These are phyloP conservation scores for Fusarium torreyae DNA, from an alignment of 2,329 filamentous ascomycete species.

Conservation along the genomic window DNA sequence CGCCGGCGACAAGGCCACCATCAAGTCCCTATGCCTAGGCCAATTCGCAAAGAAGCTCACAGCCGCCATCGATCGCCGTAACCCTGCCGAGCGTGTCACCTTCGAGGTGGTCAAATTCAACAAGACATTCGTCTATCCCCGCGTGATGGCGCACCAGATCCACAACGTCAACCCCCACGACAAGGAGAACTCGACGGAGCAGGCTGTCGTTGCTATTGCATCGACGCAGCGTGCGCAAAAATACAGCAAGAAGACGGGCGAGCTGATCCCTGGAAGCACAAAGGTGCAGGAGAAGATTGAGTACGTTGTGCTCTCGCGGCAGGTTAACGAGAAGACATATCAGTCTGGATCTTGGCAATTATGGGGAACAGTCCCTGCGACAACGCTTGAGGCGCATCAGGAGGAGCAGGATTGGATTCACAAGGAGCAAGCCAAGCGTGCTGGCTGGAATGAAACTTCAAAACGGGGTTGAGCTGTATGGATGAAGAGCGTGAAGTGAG, in stretches of 20 bases:
- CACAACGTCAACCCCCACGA: constrained; percentile 62
- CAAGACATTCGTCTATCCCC: constrained; percentile 58
- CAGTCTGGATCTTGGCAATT: constrained; percentile 71
- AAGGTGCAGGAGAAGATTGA: constrained; percentile 71
- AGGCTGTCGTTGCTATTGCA: constrained; percentile 72
- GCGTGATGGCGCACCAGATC: constrained; percentile 70
- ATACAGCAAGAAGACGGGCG: constrained; percentile 56
- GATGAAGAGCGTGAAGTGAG: constrained; percentile 1
- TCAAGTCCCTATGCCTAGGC: constrained; percentile 68
- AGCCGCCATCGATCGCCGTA: constrained; percentile 68
- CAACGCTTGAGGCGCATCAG: constrained; percentile 61
- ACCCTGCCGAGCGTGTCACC: constrained; percentile 59
- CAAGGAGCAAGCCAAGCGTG: constrained; percentile 53
- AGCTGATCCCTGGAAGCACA: constrained; percentile 62
- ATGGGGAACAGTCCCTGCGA: constrained; percentile 74
- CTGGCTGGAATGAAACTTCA: constrained; percentile 52
- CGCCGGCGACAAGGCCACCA: constrained; percentile 65
- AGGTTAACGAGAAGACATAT: constrained; percentile 63
- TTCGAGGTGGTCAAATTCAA: constrained; percentile 72
- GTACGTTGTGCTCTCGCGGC: constrained; percentile 73
- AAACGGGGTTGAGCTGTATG: constrained; percentile 17
- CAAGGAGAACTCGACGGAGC: constrained; percentile 58
- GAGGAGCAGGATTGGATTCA: constrained; percentile 56
- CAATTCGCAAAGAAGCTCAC: constrained; percentile 67
- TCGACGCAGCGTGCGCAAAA: constrained; percentile 69